phyloP scores from a whole-genome alignment of 805 yeast species.

The Saccharomyces eubayanus region DNA sequence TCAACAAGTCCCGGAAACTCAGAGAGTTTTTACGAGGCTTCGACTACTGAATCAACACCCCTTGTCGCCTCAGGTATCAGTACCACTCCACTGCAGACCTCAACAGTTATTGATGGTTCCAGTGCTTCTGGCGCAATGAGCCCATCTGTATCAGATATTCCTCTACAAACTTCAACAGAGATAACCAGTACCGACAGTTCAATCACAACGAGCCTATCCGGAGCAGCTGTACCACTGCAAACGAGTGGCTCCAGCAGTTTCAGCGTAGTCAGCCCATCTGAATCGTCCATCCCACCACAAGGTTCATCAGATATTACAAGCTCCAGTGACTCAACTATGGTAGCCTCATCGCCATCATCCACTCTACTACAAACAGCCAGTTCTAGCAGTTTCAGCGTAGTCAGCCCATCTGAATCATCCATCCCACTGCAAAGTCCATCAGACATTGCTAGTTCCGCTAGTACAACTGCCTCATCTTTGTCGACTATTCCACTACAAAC shows the following conservation, averaged over 20 bases:
- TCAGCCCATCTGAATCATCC: not conserved
- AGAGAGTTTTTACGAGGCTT: not conserved
- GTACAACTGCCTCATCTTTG: not conserved
- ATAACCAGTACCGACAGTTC: not conserved
- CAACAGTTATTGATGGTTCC: not conserved
- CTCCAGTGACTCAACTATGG: not conserved
- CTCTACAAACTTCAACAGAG: not conserved
- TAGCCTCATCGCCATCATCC: not conserved
- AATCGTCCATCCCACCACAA: not conserved
- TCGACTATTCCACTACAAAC: not conserved
- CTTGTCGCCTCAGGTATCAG: not conserved
- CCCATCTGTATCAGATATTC: not conserved
- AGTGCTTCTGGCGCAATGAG: not conserved
- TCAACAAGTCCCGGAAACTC: not conserved
- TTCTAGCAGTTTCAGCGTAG: not conserved
- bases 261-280: not conserved
- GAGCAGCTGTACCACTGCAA: not conserved
- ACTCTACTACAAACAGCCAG: not conserved
- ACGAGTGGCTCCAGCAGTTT: not conserved
- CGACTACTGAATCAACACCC: not conserved
- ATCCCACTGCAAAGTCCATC: not conserved
- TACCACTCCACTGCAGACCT: not conserved
- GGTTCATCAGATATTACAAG: not conserved
- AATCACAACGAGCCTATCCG: not conserved
- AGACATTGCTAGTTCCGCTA: not conserved